Base-by-base conservation (phyloP, 139 green algal species). In the Diplosphaera chodatii region DNA sequence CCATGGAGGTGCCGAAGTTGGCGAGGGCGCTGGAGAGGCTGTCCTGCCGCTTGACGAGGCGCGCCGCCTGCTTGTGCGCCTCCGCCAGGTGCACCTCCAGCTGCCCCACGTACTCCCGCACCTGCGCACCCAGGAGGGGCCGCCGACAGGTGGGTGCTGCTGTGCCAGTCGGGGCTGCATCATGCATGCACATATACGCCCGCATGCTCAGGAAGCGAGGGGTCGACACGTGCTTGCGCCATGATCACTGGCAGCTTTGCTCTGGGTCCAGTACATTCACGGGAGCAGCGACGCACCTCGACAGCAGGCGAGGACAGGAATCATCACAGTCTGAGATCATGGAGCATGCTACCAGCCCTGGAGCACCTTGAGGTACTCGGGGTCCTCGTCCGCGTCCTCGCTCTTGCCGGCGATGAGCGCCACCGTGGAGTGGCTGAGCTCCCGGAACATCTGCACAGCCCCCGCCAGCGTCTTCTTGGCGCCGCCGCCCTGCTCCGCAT, bases 11-110 rank as follows among this genome's bases (percentile, higher is more conserved):
- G 0, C 86, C 90, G 81, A 97, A 96, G 55, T 94, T 91, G 5
- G 76, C 74, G 59, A 96, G 73, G 30, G 91, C 85, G 10, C 69
- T 64, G 2, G 77, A 83, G 64, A 95, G 67, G 67, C 90, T 82
- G 21, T 66, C 77, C 73, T 96, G 89, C 68, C 93, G 90, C 30
- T 76, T 80, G 27, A 91, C 83, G 30, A 97, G 81, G 22, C 91
- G 77, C 4, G 75, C 73, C 2, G 83, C 83, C 72, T 97, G 88
- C 27, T 84, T 63, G 68, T 94, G 89, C 18, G 85, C 89, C 80
- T 98, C 93, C 3, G 56, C 74, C 63, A 97, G 74, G 76, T 97
- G 91, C 0, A 64, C 63, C 77, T 98, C 94, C 63, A 98, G 86
- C 32, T 81, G 68, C 32, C 76, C 74, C 31, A 96, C 78, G 78